Evolutionary conservation across 768 basidiomycete species (phyloP).

Genomic region (Clathrus columnatus): DNA sequence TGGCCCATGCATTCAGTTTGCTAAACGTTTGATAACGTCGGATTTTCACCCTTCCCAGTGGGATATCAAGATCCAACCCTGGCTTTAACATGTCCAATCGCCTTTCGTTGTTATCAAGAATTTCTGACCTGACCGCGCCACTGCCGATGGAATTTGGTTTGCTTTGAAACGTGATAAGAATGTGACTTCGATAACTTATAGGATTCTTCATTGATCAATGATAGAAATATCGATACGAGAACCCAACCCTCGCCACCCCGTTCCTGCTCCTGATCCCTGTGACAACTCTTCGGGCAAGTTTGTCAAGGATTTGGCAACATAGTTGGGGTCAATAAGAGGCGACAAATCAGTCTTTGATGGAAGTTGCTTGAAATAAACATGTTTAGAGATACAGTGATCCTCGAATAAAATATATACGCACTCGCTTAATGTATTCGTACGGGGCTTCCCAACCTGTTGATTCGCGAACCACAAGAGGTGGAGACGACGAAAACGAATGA

Average conservation of each 20-base stretch:
- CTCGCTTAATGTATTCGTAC: conserved; percentile 72
- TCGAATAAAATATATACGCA: conserved; percentile 26
- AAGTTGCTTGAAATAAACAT: conserved; percentile 37
- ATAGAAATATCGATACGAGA: conserved; percentile 38
- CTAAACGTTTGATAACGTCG: too few relatives aligned
- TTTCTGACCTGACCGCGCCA: too few relatives aligned
- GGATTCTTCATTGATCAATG: conserved; percentile 1
- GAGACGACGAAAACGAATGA: conserved; percentile 61
- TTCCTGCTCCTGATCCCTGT: conserved; percentile 57
- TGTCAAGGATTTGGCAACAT: conserved; percentile 64
- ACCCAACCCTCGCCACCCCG: conserved; percentile 80
- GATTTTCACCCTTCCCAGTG: too few relatives aligned
- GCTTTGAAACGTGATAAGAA: too few relatives aligned
- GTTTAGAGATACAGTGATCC: not conserved
- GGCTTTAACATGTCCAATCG: too few relatives aligned
- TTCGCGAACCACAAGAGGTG: conserved; percentile 67
- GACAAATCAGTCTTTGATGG: conserved; percentile 74
- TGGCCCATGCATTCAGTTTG: too few relatives aligned
- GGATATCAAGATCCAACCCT: too few relatives aligned
- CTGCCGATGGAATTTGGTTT: too few relatives aligned
- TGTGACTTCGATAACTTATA: too few relatives aligned
- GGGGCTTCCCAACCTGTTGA: conserved; percentile 85
- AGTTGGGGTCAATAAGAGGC: conserved; percentile 79
- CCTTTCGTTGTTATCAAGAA: too few relatives aligned
- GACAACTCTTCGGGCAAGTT: conserved; percentile 51